Conservation (phyloP, 1,284 basidiomycete genomes). For the Ceratobasidium sp. region DNA sequence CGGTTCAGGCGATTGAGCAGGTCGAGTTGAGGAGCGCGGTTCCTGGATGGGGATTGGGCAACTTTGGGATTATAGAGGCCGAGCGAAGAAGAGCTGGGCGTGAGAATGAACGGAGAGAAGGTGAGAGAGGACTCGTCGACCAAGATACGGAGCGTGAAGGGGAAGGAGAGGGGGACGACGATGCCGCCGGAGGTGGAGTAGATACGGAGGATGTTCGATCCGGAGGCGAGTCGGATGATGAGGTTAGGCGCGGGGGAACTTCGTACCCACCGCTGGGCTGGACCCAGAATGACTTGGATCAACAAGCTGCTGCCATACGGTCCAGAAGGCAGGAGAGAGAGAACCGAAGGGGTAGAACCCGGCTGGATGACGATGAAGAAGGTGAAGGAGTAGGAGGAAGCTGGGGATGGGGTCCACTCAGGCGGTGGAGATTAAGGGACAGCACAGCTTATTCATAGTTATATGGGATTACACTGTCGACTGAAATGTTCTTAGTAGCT, state of each 20-base stretch:
- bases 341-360: conserved; percentile 50
- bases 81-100: conserved; percentile 53
- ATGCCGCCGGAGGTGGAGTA: conserved; percentile 43
- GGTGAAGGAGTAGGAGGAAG: conserved; percentile 54
- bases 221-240: conserved; percentile 43
- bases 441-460: conserved; percentile 69
- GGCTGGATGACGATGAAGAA: conserved; percentile 21
- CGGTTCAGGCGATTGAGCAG: conserved; percentile 71
- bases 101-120: conserved; percentile 50
- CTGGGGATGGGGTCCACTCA: conserved; percentile 83
- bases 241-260: conserved; percentile 8
- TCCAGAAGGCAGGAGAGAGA: conserved; percentile 42
- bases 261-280: conserved; percentile 22
- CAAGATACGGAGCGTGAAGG: conserved; percentile 46
- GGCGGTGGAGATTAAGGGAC: conserved; percentile 76
- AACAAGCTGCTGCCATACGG: conserved; percentile 7
- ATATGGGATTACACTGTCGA: background rate
- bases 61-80: conserved; percentile 67
- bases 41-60: conserved; percentile 76
- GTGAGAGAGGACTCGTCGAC: conserved; percentile 46
- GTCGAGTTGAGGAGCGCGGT: conserved; percentile 63
- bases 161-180: conserved; percentile 35
- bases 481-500: background rate
- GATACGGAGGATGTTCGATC: conserved; percentile 45
- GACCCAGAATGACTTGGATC: conserved; percentile 10